Evolutionary conservation across 176 grass and related monocot species (phyloP), one percentile per base, ranked within the genome.

Genomic region (Carex pumila): DNA sequence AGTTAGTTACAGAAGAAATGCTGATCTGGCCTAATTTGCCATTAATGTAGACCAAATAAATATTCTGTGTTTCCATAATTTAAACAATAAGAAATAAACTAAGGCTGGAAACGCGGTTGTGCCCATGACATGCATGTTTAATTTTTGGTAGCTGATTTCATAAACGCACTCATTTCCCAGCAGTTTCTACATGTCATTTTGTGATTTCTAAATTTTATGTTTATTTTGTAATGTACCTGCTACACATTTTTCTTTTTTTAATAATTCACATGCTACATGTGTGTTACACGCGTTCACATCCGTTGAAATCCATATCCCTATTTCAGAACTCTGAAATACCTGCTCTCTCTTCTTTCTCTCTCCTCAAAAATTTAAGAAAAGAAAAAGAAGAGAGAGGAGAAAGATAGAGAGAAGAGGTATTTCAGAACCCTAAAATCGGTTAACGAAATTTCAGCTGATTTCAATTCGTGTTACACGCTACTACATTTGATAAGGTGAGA

Each of bases 21-120:
- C 39, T 83, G 80, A 67, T 83, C n/a, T 83, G 80, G 49, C 4
- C 30, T 54, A 14, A 2, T 54, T 52, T 83, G 41, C 80, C 41
- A 54, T 83, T 4, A 65, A 15, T 83, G 62, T 68, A 32, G 6
- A 52, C 6, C 60, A 17, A 54, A 83, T 31, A 17, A 21, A n/a
- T 30, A 47, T 6, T n/a, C 12, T 8, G 2, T 31, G 18, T 18
- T 81, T 60, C n/a, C 34, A 5, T 58, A 45, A 64, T 61, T 61
- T 62, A 62, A 41, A 15, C 30, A 50, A 53, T 22, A 62, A 61
- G 31, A 63, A 62, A 81, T 62, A 29, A 19, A 80, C 9, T 50
- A 11, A 0, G 47, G 2, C 47, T 2, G 0, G 12, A 67, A 32
- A 15, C 37, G 14, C 13, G 2, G 12, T n/a, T n/a, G n/a, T 1